A percentile compares a stretch with the other conserved stretches of the same genome.
These are phyloP conservation scores for Yarrowia keelungensis DNA, from an alignment of 805 yeast genomes.

Conservation along the genomic window DNA sequence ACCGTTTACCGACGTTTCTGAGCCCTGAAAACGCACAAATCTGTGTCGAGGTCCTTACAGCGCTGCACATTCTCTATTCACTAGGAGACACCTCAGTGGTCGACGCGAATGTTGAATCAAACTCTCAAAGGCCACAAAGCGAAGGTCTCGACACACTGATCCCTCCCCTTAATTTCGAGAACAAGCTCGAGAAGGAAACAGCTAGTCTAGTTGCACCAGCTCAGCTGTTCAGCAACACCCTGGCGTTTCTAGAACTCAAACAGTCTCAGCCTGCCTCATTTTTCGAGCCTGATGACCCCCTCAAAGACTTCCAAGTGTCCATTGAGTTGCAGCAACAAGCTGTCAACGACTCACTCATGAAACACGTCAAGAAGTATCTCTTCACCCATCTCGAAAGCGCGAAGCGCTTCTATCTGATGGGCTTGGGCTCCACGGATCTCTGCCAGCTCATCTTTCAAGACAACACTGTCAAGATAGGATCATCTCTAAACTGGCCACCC, in stretches of 20 bases:
- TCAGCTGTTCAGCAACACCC: not conserved
- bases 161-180: constrained; percentile 7
- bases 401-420: constrained; percentile 8
- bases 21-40: constrained; percentile 11
- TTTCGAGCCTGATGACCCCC: not conserved
- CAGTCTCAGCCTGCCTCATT: not conserved
- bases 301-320: not conserved
- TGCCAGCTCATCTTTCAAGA: constrained; percentile 2
- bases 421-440: constrained; percentile 1
- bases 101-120: not conserved
- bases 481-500: constrained; percentile 18
- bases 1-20: not conserved
- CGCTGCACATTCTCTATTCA: constrained; percentile 14
- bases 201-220: not conserved
- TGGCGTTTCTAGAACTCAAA: not conserved
- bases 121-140: not conserved
- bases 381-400: constrained; percentile 3
- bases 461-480: constrained; percentile 1
- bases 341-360: constrained; percentile 8
- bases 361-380: constrained; percentile 10
- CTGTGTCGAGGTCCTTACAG: constrained; percentile 22
- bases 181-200: not conserved
- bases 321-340: constrained; percentile 12
- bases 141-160: not conserved
- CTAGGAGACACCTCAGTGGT: constrained; percentile 7